phyloP scores from a whole-genome alignment of 495 filamentous ascomycete species.

The Tetracladium marchalianum region DNA sequence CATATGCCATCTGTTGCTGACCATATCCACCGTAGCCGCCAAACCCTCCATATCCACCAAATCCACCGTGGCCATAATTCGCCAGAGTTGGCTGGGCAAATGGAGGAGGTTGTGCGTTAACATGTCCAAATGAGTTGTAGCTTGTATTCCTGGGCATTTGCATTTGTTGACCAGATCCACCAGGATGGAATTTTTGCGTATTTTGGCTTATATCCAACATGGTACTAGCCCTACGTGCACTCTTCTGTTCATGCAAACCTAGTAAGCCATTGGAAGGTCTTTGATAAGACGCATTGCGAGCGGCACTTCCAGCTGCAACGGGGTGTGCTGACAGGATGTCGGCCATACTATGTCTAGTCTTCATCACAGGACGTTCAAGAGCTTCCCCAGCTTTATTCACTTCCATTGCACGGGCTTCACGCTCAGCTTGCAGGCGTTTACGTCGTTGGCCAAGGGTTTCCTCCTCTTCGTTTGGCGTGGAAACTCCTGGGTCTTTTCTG shows the following conservation, averaged over 20 bases:
- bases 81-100: not conserved
- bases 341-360: constrained; percentile 53
- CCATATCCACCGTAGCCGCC: constrained; percentile 24
- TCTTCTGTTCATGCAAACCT: constrained; percentile 22
- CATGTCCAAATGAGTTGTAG: not conserved
- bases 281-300: constrained; percentile 2
- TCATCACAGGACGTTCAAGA: constrained; percentile 24
- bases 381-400: constrained; percentile 25
- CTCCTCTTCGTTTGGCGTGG: constrained; percentile 46
- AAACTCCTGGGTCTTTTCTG: constrained; percentile 15
- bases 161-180: constrained; percentile 1
- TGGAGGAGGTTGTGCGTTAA: not conserved
- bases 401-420: constrained; percentile 41
- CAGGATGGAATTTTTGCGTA: constrained; percentile 9
- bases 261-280: constrained; percentile 26
- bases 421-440: constrained; percentile 66
- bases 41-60: constrained; percentile 10
- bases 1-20: constrained; percentile 30
- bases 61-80: not conserved
- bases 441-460: constrained; percentile 87
- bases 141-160: constrained; percentile 3
- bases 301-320: constrained; percentile 12
- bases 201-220: constrained; percentile 13
- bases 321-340: constrained; percentile 50
- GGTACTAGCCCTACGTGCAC: constrained; percentile 15